Conservation (phyloP, 768 basidiomycete genomes). For the Lepiota brunneoincarnata region DNA sequence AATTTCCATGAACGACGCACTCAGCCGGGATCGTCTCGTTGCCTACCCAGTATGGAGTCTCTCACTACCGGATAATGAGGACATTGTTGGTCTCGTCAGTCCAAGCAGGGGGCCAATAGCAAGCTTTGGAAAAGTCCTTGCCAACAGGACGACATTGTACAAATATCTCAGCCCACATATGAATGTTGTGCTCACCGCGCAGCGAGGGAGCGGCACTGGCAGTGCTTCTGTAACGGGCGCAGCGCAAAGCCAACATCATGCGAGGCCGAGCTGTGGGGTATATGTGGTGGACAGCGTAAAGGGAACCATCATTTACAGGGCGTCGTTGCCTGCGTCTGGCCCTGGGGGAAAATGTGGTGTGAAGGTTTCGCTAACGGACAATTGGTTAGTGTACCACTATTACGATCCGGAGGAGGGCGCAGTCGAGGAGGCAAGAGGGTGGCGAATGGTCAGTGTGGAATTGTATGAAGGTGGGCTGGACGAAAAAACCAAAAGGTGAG, state of each 20-base stretch:
- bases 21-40: conserved; percentile 36
- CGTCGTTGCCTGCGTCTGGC: conserved; percentile 40
- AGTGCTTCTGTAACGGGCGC: conserved; percentile 9
- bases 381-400: conserved; percentile 92
- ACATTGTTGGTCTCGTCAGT: conserved; percentile 49
- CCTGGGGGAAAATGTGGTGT: conserved; percentile 53
- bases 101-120: conserved; percentile 58
- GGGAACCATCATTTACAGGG: conserved; percentile 72
- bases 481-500: conserved; percentile 72
- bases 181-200: conserved; percentile 57
- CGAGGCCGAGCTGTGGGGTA: conserved; percentile 47
- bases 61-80: conserved; percentile 53
- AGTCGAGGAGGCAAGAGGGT: conserved; percentile 56
- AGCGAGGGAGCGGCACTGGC: neutral
- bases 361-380: conserved; percentile 72
- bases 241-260: conserved; percentile 14
- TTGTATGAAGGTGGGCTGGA: conserved; percentile 81
- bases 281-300: conserved; percentile 80
- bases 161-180: conserved; percentile 91
- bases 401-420: conserved; percentile 57
- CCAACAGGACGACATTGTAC: conserved; percentile 86
- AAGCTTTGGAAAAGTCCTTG: conserved; percentile 79
- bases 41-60: conserved; percentile 68
- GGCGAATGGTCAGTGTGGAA: conserved; percentile 79
- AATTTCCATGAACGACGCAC: conserved; percentile 32